These are phyloP conservation scores for Phyllostachys edulis DNA, from an alignment of 176 grass and related monocot species.

Conservation along the genomic window DNA sequence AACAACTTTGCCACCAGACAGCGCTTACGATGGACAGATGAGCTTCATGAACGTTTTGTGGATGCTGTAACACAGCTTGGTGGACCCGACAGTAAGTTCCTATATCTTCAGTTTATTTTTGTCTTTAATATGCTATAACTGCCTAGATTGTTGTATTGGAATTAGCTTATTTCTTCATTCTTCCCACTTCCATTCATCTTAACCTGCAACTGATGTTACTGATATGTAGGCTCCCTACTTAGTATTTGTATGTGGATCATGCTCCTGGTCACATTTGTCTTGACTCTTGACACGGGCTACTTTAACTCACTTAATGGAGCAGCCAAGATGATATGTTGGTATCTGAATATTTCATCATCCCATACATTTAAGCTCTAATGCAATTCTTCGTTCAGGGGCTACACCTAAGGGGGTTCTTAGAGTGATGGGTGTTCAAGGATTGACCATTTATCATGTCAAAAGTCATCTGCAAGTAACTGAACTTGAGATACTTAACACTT, in stretches of 20 bases:
- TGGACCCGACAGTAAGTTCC: conserved; percentile 47
- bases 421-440: conserved; percentile 40
- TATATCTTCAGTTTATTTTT: not conserved
- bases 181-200: not conserved
- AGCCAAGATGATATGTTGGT: not conserved
- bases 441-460: conserved; percentile 57
- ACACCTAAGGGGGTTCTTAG: conserved; percentile 52
- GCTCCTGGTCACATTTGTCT: not conserved
- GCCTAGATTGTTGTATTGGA: not conserved
- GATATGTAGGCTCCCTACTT: not conserved
- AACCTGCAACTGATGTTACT: not conserved
- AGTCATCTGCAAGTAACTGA: conserved; percentile 43
- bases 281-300: not conserved
- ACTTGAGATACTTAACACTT: not conserved
- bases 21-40: conserved; percentile 54
- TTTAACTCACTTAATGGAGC: not conserved
- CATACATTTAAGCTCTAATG: not conserved
- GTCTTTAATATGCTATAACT: not conserved
- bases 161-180: not conserved
- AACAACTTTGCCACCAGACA: conserved; percentile 42
- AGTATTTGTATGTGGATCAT: not conserved
- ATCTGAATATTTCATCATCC: not conserved
- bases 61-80: conserved; percentile 48
- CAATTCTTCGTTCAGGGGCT: conserved; percentile 34
- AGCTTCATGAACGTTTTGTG: conserved; percentile 46